Conservation (phyloP, 352 stramenopile genomes). For the Phytophthora foliorum region DNA sequence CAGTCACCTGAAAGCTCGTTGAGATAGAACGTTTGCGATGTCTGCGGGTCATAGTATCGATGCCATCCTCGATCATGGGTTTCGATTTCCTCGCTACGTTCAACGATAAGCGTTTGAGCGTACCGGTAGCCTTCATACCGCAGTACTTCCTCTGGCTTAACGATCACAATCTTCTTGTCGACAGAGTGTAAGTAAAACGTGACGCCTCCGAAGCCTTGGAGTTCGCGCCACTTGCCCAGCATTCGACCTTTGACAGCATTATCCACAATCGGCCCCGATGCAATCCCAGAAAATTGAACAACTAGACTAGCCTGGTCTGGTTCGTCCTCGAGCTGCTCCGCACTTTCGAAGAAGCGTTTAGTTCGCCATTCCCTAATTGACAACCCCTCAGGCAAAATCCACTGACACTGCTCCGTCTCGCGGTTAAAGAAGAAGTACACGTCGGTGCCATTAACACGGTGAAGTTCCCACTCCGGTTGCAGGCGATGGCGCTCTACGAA, state of each 20-base stretch:
- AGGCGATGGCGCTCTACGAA: slow-evolving; percentile 68
- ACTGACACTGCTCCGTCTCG: slow-evolving; percentile 60
- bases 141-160: slow-evolving; percentile 67
- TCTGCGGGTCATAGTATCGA: slow-evolving; percentile 68
- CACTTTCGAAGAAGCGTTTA: slow-evolving; percentile 62
- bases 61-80: slow-evolving; percentile 56
- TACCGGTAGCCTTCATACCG: slow-evolving; percentile 63
- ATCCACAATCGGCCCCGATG: slow-evolving; percentile 42
- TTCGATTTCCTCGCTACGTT: slow-evolving; percentile 76
- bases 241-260: slow-evolving; percentile 52
- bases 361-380: slow-evolving; percentile 56
- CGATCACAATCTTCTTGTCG: slow-evolving; percentile 48
- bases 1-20: slow-evolving; percentile 73
- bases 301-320: slow-evolving; percentile 51
- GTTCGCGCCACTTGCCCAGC: slow-evolving; percentile 69
- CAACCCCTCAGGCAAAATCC: slow-evolving; percentile 49
- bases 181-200: slow-evolving; percentile 63
- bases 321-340: slow-evolving; percentile 59
- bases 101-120: slow-evolving; percentile 56
- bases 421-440: slow-evolving; percentile 86
- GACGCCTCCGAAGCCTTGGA: slow-evolving; percentile 47
- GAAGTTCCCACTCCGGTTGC: slow-evolving; percentile 65
- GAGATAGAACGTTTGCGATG: slow-evolving; percentile 72
- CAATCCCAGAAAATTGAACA: slow-evolving; percentile 56
- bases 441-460: slow-evolving; percentile 62